Base-by-base conservation (phyloP, 2,329 filamentous ascomycete genomes). In the Sporothrix phasma region DNA sequence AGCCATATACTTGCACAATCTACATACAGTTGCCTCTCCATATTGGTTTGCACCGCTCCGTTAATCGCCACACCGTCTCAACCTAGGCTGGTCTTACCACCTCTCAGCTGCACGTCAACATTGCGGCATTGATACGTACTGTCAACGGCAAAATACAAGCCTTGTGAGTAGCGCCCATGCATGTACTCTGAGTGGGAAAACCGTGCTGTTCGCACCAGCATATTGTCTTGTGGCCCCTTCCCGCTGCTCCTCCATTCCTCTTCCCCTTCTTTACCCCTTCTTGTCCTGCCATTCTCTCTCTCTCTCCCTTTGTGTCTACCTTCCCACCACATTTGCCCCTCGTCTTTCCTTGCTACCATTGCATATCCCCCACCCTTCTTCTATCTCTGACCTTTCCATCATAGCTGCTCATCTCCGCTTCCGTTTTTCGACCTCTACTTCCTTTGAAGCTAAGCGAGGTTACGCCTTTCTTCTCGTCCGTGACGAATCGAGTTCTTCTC, bases 401-500 rank as follows among this genome's bases (percentile, higher is more conserved):
- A 49, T 26, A 61, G 61, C n/a, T 59, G n/a, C 34, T 24, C 45
- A 41, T 64, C 63, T 37, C 62, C 61, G 64, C 53, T 62, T 67
- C 66, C 69, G 68, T 67, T 67, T 69, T 69, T 72, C 71, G 68
- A 68, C 71, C 71, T 69, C 68, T 69, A 60, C 69, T 67, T 69
- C 67, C 65, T 66, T 68, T 66, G 62, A 66, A 65, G 69, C 70
- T 71, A 72, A 74, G 79, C 76, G 79, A 79, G 78, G 77, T 76
- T 45, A 22, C 71, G 61, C 41, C 65, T 62, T 68, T 64, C 51
- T 66, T 66, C 29, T 66, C 19, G 53, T 53, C 56, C 62, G 73
- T 71, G 71, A 75, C 77, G 77, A 80, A 79, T 79, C 71, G 73
- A 77, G 73, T 73, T 72, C 69, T 70, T 70, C 71, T 73, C 69